Base-by-base conservation (phyloP, 495 filamentous ascomycete species). In the Massariosphaeria phaeospora region DNA sequence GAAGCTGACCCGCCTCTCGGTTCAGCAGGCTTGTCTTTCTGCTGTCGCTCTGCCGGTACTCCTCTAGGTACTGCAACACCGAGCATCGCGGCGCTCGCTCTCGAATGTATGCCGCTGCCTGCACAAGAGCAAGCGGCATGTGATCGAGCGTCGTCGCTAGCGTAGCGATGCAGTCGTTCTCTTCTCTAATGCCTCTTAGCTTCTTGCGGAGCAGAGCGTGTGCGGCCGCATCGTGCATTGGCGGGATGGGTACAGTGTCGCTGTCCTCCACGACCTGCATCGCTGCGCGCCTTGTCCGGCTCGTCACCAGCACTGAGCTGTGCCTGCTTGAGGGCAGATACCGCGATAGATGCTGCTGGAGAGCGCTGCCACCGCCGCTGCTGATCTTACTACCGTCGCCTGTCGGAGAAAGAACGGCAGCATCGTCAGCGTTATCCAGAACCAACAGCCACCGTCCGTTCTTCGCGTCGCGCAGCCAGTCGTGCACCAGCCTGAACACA, bases 391-490 rank as follows among this genome's bases (percentile, higher is more conserved):
- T 42, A 12, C 15, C 50, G 36, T 40, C 21, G 7, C n/a, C 17
- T 24, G n/a, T 18, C 36, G 27, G 35, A 36, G 30, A 66, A 61
- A 75, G 70, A 13, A 71, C 23, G 23, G 71, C 67, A 6, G 59
- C 46, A 54, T 78, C 70, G 61, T 80, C 75, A 11, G 74, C 77
- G 50, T 76, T 79, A 57, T 81, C 76, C 20, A 80, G 65, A n/a
- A 78, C 64, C 56, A 79, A 48, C 18, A 77, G 47, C 76, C 76
- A 82, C 11, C 52, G 52, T 23, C 70, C 69, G 40, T 62, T 66
- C 0, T 21, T 67, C 48, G 67, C 56, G n/a, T 63, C 39, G 8
- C n/a, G n/a, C n/a, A n/a, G n/a, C n/a, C n/a, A n/a, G n/a, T 58
- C 48, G 12, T 60, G 48, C 10, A 75, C 65, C 9, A 74, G 57